A percentile compares a stretch with the other conserved stretches of the same genome.
Evolutionary conservation across 1,139 yeast species (phyloP).

Genomic region (Debaryomyces robertsiae): DNA sequence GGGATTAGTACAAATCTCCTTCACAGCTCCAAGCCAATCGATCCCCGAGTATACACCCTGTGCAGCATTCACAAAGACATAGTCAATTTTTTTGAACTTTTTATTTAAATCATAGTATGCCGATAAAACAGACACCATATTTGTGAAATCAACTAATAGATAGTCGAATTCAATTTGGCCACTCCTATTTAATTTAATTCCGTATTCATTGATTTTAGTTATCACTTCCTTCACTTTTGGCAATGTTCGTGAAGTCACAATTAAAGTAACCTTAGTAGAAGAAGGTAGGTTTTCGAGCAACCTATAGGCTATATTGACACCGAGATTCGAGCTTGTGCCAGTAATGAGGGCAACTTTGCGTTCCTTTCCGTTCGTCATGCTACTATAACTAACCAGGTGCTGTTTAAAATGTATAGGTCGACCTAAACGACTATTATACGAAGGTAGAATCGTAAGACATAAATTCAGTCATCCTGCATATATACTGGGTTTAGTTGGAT

Average conservation of each 20-base stretch:
- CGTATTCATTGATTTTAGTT: constrained; percentile 55
- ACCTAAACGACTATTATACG: too few species aligned
- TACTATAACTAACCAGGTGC: neutral
- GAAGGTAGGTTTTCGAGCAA: constrained; percentile 61
- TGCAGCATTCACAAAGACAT: constrained; percentile 83
- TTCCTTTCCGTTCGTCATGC: neutral
- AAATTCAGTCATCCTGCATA: too few species aligned
- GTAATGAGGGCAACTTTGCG: constrained; percentile 44
- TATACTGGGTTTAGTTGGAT: too few species aligned
- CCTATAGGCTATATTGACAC: constrained; percentile 81
- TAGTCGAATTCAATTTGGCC: constrained; percentile 83
- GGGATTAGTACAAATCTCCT: constrained; percentile 66
- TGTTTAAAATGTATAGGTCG: too few species aligned
- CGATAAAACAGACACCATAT: constrained; percentile 80
- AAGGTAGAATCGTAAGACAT: too few species aligned
- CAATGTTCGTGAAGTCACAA: constrained; percentile 86
- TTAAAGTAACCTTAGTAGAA: constrained; percentile 63
- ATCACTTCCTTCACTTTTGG: constrained; percentile 84
- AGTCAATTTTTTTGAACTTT: constrained; percentile 69
- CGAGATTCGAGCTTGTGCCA: constrained; percentile 69
- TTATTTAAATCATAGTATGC: constrained; percentile 72
- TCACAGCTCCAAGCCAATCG: constrained; percentile 77
- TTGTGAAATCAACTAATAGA: constrained; percentile 80
- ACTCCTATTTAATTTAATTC: constrained; percentile 39
- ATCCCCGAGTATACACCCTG: constrained; percentile 86